phyloP scores from a whole-genome alignment of 164 flowering plant species.

The Nymphaea thermarum region DNA sequence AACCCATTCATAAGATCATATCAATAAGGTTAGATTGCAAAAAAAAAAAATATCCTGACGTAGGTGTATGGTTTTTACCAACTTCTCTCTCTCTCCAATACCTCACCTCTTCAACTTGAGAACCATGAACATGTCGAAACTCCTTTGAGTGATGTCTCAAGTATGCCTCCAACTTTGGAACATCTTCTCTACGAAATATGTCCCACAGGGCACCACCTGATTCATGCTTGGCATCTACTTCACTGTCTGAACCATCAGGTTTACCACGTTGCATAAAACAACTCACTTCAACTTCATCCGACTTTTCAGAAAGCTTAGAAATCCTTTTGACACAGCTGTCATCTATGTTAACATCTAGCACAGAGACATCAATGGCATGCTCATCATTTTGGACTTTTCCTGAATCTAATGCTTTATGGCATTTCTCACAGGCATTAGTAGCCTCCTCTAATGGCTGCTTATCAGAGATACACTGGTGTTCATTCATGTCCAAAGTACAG shows the following conservation, averaged over 20 bases:
- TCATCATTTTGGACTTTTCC: background rate
- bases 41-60: background rate
- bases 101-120: slow-evolving; percentile 20
- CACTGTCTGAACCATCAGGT: background rate
- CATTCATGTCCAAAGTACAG: background rate
- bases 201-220: slow-evolving; percentile 74
- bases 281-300: background rate
- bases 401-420: background rate
- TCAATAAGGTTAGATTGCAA: background rate
- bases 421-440: background rate
- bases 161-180: slow-evolving; percentile 26
- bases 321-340: background rate
- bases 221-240: slow-evolving; percentile 8
- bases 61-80: too few species aligned
- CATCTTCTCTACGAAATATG: slow-evolving; percentile 63
- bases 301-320: slow-evolving; percentile 3
- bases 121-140: slow-evolving; percentile 13
- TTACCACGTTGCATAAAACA: background rate
- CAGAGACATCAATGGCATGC: background rate
- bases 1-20: background rate
- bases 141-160: slow-evolving; percentile 12
- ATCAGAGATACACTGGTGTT: background rate
- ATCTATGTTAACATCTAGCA: background rate
- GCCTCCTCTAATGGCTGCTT: background rate
- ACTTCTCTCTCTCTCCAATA: too few species aligned